Base-by-base conservation (phyloP, 345 rosid genomes). In the Angophora floribunda region DNA sequence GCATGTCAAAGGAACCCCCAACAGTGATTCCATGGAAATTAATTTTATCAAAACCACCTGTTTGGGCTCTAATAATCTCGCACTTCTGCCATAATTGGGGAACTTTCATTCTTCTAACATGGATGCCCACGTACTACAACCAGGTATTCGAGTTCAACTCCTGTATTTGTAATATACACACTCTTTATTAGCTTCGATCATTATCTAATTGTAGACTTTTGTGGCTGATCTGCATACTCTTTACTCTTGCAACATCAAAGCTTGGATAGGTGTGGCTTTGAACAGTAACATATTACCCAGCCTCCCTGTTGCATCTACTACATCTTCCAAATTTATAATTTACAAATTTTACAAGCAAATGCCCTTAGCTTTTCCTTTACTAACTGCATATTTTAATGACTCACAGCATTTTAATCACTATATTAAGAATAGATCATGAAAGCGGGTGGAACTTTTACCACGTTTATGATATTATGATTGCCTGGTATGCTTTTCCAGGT, bases 1-100 rank as follows among this genome's bases (percentile, higher is more conserved):
- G 92, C 87, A 28, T 91, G 85, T 93, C 98, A 52, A 91, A 95
- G 92, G 99, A 97, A 91, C 96, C 99, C 49, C 98, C 96, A 59
- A 63, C 98, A 85, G 95, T 93, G 89, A 97, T 97, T 92, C 99
- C 99, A 59, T 97, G 99, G 99, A 96, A 93, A 92, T 91, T 96
- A 87, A 96, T 97, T 88, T 89, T 97, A 87, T 97, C 99, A 36
- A 97, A 97, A 90, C 93, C 99, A 47, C 96, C 99, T 82, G 99
- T 97, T 85, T 97, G 99, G 99, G 99, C 99, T 89, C 97, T 96
- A 85, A 97, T 96, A 86, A 90, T 96, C 90, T 97, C 98, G 17
- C 99, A 97, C 91, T 97, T 97, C 92, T 97, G 99, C 92, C 99
- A 97, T 90, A 97, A 97, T 85, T 97, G 99, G 99, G 99, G 99